Evolutionary conservation across 108 stramenopile species (phyloP).

Genomic region (Parmales sp.): DNA sequence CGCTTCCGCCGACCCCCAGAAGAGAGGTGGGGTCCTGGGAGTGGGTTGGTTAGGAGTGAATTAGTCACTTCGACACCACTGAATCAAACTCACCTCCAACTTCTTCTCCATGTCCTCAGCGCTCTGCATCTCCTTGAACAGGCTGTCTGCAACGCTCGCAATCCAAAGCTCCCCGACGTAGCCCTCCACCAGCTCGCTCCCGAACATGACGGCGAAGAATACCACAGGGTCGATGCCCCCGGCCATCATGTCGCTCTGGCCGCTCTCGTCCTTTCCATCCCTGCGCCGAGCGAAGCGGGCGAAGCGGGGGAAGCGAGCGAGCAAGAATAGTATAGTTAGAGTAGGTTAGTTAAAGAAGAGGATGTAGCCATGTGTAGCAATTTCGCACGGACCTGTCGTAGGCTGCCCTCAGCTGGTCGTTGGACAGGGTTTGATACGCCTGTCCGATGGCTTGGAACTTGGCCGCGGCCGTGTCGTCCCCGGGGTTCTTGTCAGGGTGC

Average conservation of each 20-base stretch:
- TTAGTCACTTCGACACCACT: too few species aligned
- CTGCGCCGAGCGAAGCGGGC: background rate
- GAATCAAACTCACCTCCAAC: background rate
- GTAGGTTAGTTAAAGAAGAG: too few species aligned
- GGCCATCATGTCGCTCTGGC: slow-evolving; percentile 24
- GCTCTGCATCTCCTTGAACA: slow-evolving; percentile 54
- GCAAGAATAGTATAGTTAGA: too few species aligned
- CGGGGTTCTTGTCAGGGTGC: slow-evolving; percentile 83
- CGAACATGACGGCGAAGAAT: slow-evolving; percentile 82
- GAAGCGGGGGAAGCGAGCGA: too few species aligned
- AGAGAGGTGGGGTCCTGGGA: slow-evolving; percentile 19
- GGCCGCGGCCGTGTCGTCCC: slow-evolving; percentile 62
- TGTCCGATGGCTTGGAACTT: slow-evolving; percentile 79
- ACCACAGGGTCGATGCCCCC: slow-evolving; percentile 65
- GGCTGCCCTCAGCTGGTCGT: slow-evolving; percentile 61
- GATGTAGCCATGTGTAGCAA: too few species aligned
- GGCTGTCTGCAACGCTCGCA: slow-evolving; percentile 58
- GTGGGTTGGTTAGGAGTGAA: slow-evolving; percentile 37
- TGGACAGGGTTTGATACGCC: slow-evolving; percentile 77
- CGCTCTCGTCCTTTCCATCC: slow-evolving; percentile 32
- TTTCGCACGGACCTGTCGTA: slow-evolving; percentile 80
- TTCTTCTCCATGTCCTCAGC: background rate
- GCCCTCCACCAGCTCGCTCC: slow-evolving; percentile 60
- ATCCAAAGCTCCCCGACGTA: slow-evolving; percentile 80
- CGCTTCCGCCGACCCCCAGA: slow-evolving; percentile 20